Conservation (phyloP, 306 rosid genomes). For the Quercus glauca region DNA sequence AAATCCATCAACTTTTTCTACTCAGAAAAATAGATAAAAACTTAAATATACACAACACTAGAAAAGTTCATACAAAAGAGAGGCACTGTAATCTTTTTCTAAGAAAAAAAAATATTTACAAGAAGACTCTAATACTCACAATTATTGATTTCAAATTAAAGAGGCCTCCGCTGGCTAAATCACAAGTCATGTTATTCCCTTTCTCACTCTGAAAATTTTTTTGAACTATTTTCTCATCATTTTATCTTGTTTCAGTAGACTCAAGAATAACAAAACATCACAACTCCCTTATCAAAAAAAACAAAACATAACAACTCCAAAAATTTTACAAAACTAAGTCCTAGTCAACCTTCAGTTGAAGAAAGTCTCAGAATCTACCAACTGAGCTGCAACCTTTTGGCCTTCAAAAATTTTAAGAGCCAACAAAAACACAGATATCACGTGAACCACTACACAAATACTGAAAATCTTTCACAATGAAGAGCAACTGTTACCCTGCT, state of each 20-base stretch:
- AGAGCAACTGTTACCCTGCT: neutral
- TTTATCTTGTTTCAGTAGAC: neutral
- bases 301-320: neutral
- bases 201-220: neutral
- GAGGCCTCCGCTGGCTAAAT: neutral
- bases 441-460: neutral
- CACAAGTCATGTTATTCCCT: no score
- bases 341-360: neutral
- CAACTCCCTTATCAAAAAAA: no score
- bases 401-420: neutral
- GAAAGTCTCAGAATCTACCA: neutral
- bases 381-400: neutral
- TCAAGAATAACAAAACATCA: neutral
- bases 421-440: neutral
- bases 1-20: no score
- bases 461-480: neutral
- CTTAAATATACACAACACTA: no score
- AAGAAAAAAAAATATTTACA: no score
- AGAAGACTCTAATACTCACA: neutral
- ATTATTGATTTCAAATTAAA: neutral
- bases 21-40: no score
- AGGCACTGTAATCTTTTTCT: no score
- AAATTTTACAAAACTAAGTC: neutral
- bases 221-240: neutral
- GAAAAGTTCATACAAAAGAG: no score